Percentiles rank a stretch among this genome's conserved stretches.
Evolutionary conservation across 179 eudicot species (phyloP).

Genomic region (Kewa caespitosa): DNA sequence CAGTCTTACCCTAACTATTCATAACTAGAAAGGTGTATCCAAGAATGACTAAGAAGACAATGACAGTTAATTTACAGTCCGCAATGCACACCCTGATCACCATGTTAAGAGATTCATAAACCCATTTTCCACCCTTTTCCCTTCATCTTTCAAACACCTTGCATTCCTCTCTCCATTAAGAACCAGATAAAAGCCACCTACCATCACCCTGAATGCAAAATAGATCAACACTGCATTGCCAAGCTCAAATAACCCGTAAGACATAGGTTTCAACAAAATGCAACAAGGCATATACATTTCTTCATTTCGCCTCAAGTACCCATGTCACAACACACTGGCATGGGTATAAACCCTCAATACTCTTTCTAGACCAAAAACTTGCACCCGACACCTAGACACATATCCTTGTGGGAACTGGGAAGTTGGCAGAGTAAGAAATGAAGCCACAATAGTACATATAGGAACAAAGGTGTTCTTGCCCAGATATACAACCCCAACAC

Average conservation of each 20-base stretch:
- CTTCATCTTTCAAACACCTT: constrained; percentile 1
- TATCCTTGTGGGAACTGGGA: too few relatives aligned
- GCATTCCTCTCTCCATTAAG: not conserved
- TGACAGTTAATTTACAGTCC: not conserved
- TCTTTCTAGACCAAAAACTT: too few relatives aligned
- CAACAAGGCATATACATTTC: not conserved
- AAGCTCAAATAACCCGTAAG: not conserved
- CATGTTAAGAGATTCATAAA: not conserved
- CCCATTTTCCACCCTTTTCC: not conserved
- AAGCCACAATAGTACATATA: too few relatives aligned
- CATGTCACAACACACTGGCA: too few relatives aligned
- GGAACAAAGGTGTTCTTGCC: too few relatives aligned
- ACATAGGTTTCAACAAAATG: not conserved
- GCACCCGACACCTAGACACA: too few relatives aligned
- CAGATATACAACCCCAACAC: too few relatives aligned
- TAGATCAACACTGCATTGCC: not conserved
- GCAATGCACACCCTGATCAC: not conserved
- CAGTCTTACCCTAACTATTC: too few relatives aligned
- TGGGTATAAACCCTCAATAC: too few relatives aligned
- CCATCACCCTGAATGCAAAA: not conserved
- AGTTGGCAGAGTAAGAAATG: too few relatives aligned
- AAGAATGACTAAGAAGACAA: not conserved
- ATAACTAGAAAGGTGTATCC: too few relatives aligned
- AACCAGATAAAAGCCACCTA: not conserved
- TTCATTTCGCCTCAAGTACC: too few relatives aligned